These are phyloP conservation scores for Hyaloscypha hepaticicola DNA, from an alignment of 495 filamentous ascomycete species.

Conservation along the genomic window DNA sequence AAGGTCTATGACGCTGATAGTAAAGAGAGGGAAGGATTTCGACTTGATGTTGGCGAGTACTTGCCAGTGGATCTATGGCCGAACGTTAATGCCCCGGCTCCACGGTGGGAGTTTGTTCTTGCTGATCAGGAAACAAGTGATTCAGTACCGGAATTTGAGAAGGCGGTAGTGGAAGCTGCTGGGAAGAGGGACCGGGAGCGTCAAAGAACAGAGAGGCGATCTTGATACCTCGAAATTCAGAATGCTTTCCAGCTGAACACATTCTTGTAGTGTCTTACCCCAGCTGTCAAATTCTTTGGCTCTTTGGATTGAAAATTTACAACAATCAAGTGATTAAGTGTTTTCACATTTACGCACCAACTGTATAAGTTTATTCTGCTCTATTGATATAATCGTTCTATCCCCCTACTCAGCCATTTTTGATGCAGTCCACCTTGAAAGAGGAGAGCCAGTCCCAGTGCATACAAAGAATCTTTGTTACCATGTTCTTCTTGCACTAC, in stretches of 20 bases:
- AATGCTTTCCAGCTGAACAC: not conserved
- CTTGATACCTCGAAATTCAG: not conserved
- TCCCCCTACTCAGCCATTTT: too few species aligned
- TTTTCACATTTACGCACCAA: too few species aligned
- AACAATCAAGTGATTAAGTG: too few species aligned
- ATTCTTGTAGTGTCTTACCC: too few species aligned
- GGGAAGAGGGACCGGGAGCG: conserved; percentile 35
- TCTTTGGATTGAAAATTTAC: too few species aligned
- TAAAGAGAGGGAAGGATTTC: conserved; percentile 74
- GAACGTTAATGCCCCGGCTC: conserved; percentile 56
- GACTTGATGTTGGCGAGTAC: conserved; percentile 78
- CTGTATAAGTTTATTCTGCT: too few species aligned
- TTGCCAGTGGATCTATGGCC: conserved; percentile 90
- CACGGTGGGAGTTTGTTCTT: conserved; percentile 46
- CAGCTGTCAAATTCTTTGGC: too few species aligned
- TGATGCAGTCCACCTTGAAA: too few species aligned
- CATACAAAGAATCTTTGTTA: too few species aligned
- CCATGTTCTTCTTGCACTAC: too few species aligned
- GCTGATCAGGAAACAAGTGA: conserved; percentile 40
- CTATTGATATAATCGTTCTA: too few species aligned
- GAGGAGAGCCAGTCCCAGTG: too few species aligned
- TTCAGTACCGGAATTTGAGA: conserved; percentile 51
- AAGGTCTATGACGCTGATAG: conserved; percentile 73
- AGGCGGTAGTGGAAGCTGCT: conserved; percentile 55
- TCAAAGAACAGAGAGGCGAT: conserved; percentile 19